These are phyloP conservation scores for Cystobasidiaceae sp. DNA, from an alignment of 1,284 basidiomycete species.

Conservation along the genomic window DNA sequence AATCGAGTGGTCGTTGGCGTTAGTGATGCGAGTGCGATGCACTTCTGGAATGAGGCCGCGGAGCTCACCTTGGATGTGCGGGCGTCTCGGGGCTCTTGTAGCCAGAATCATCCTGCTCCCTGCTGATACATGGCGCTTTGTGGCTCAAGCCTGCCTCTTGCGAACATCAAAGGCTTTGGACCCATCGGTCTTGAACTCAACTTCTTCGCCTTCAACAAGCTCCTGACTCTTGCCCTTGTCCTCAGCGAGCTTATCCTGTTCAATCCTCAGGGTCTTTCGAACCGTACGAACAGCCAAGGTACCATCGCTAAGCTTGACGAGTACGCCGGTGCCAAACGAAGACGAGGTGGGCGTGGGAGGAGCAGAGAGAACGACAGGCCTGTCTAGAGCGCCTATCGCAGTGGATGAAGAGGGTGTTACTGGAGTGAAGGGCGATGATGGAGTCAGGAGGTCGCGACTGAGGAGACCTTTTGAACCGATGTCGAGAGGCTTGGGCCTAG, in stretches of 20 bases:
- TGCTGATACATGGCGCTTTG: background rate
- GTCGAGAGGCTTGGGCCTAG: conserved; percentile 15
- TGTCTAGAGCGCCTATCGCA: background rate
- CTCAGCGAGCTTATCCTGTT: background rate
- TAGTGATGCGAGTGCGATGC: too few relatives aligned
- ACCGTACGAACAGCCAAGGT: conserved; percentile 13
- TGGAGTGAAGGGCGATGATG: conserved; percentile 15
- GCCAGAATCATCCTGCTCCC: background rate
- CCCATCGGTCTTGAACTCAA: conserved; percentile 27
- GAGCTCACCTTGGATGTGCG: too few relatives aligned
- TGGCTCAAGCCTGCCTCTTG: background rate
- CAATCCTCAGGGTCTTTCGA: conserved; percentile 26
- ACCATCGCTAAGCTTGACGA: conserved; percentile 18
- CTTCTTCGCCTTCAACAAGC: conserved; percentile 21
- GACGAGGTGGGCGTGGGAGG: conserved; percentile 21
- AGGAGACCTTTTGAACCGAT: conserved; percentile 5
- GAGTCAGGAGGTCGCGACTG: conserved; percentile 9
- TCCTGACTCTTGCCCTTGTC: conserved; percentile 20
- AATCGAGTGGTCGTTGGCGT: too few relatives aligned
- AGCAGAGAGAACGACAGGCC: conserved; percentile 15
- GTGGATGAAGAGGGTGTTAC: conserved; percentile 16
- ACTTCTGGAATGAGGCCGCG: too few relatives aligned
- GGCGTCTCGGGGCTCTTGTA: too few relatives aligned
- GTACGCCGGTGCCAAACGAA: conserved; percentile 14
- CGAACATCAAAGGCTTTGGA: conserved; percentile 24